Conservation (phyloP, 768 basidiomycete genomes). For the Mycena floridula region DNA sequence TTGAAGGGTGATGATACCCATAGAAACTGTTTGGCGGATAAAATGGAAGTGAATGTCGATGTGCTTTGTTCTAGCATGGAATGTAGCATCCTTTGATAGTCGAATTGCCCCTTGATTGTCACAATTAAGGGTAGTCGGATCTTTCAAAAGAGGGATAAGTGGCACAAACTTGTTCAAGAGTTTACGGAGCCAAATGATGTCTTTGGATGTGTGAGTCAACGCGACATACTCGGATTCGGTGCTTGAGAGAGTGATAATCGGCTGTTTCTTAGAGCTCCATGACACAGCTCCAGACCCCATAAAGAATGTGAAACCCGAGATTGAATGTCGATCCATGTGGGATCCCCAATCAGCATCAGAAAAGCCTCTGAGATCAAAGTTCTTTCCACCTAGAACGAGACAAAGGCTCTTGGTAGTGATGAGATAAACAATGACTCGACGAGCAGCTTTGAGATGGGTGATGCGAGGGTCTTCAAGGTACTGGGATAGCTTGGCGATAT, state of each 20-base stretch:
- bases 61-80: slow-evolving; percentile 28
- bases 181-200: slow-evolving; percentile 10
- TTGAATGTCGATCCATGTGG: slow-evolving; percentile 18
- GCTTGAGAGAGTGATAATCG: slow-evolving; percentile 26
- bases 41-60: slow-evolving; percentile 31
- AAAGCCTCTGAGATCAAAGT: slow-evolving; percentile 4
- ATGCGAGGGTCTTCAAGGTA: slow-evolving; percentile 8
- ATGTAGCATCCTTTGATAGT: slow-evolving; percentile 17
- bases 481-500: slow-evolving; percentile 9
- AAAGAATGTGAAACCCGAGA: slow-evolving; percentile 25
- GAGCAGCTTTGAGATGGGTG: slow-evolving; percentile 8
- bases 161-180: slow-evolving; percentile 7
- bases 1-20: slow-evolving; percentile 6
- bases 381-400: slow-evolving; percentile 4
- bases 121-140: slow-evolving; percentile 9
- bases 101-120: slow-evolving; percentile 19
- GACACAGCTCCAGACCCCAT: slow-evolving; percentile 20
- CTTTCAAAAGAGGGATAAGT: not conserved
- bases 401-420: slow-evolving; percentile 7
- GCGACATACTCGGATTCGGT: slow-evolving; percentile 31
- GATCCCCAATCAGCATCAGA: slow-evolving; percentile 10
- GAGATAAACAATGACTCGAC: slow-evolving; percentile 13
- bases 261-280: slow-evolving; percentile 28
- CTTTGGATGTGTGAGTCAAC: slow-evolving; percentile 19
- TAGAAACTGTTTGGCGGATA: slow-evolving; percentile 15